Evolutionary conservation across 805 yeast species (phyloP).

Genomic region (Starmerella bacillaris): DNA sequence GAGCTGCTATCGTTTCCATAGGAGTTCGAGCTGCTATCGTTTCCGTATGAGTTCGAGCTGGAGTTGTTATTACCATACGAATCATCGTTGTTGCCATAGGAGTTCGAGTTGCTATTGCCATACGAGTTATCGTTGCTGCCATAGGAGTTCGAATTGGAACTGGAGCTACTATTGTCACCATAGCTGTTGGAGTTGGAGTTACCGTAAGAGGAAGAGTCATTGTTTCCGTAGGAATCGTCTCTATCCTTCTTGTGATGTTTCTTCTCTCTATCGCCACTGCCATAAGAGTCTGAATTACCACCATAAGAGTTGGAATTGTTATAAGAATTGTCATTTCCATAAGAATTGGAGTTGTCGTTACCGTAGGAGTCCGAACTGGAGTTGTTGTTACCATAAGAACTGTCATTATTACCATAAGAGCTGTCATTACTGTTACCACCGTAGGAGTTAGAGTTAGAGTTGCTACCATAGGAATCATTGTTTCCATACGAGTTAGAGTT

Average conservation of each 20-base stretch:
- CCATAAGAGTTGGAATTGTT: conserved; percentile 4
- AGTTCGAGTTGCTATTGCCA: neutral
- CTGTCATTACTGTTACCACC: conserved; percentile 1
- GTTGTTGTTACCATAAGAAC: conserved; percentile 3
- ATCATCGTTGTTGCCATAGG: conserved; percentile 2
- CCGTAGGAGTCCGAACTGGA: neutral
- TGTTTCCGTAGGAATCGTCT: conserved; percentile 2
- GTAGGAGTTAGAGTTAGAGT: neutral
- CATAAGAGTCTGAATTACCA: neutral
- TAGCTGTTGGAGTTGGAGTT: neutral
- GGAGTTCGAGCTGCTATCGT: conserved; percentile 3
- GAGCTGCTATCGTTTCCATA: conserved; percentile 1
- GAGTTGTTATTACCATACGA: neutral
- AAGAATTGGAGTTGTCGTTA: conserved; percentile 2
- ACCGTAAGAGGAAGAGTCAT: neutral
- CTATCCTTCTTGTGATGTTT: neutral
- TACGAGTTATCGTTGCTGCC: conserved; percentile 4
- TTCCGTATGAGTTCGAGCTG: neutral
- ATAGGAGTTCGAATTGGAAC: neutral
- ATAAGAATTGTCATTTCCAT: neutral
- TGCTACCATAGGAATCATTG: conserved; percentile 3
- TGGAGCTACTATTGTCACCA: conserved; percentile 1
- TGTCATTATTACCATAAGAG: conserved; percentile 1
- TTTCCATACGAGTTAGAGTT: conserved; percentile 3
- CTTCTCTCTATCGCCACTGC: no score